These are phyloP conservation scores for Suillus variegatus DNA, from an alignment of 768 basidiomycete species.

Conservation along the genomic window DNA sequence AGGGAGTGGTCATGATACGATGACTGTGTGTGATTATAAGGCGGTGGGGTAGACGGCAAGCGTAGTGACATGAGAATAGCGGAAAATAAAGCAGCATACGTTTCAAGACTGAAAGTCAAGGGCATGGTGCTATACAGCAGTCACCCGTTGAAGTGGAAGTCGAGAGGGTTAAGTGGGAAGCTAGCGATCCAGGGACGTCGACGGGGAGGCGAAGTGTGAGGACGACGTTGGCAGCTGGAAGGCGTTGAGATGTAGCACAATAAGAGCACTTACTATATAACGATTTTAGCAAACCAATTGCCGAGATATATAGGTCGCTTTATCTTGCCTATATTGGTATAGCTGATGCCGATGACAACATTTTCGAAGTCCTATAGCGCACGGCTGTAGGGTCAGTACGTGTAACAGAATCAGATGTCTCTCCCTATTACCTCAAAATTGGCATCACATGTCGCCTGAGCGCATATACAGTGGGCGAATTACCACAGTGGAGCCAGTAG, in stretches of 20 bases:
- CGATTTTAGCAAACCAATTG: background rate
- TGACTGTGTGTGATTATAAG: constrained; percentile 7
- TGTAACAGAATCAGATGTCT: background rate
- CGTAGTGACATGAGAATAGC: background rate
- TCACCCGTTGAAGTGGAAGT: no score
- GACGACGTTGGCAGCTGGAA: background rate
- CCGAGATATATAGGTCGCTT: background rate
- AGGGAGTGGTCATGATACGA: background rate
- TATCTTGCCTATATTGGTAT: background rate
- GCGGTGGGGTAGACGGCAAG: constrained; percentile 1
- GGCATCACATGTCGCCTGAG: background rate
- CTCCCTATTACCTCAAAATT: background rate
- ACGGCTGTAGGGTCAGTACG: background rate
- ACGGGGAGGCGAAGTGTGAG: background rate
- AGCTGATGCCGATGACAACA: no score
- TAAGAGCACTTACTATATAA: no score
- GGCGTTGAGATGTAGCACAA: background rate
- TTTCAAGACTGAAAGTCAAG: background rate
- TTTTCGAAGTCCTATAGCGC: background rate
- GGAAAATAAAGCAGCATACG: background rate
- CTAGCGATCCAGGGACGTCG: background rate
- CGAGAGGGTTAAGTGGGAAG: background rate
- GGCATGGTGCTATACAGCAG: background rate
- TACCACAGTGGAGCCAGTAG: background rate
- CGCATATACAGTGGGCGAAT: background rate